These are phyloP conservation scores for Amauroascus verrucosus DNA, from an alignment of 2,329 filamentous ascomycete species.

Conservation along the genomic window DNA sequence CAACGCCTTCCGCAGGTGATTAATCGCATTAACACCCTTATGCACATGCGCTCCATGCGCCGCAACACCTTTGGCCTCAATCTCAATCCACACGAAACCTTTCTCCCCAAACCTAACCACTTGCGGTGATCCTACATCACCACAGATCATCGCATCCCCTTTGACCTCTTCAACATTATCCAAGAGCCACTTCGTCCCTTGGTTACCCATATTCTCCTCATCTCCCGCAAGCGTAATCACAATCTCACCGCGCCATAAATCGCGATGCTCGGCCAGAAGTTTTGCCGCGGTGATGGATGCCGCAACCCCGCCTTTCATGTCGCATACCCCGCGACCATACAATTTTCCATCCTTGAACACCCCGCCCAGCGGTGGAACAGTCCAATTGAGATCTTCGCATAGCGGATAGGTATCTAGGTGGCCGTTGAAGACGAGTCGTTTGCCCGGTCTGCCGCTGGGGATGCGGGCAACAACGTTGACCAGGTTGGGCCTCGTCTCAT, in stretches of 20 bases:
- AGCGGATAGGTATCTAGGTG: slow-evolving; percentile 14
- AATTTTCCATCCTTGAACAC: slow-evolving; percentile 11
- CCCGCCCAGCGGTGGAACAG: slow-evolving; percentile 4
- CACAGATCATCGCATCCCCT: slow-evolving; percentile 14
- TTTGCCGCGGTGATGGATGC: slow-evolving; percentile 12
- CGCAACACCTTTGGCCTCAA: slow-evolving; percentile 11
- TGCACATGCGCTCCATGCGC: slow-evolving; percentile 15
- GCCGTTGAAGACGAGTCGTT: slow-evolving; percentile 14
- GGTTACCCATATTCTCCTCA: slow-evolving; percentile 12
- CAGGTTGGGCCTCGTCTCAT: slow-evolving; percentile 7
- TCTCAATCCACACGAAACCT: slow-evolving; percentile 13
- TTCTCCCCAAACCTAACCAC: slow-evolving; percentile 15
- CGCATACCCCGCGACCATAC: slow-evolving; percentile 12
- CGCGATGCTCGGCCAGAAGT: slow-evolving; percentile 10
- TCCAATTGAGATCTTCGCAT: slow-evolving; percentile 7
- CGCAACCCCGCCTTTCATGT: slow-evolving; percentile 15
- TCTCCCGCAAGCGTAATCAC: slow-evolving; percentile 14
- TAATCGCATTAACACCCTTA: slow-evolving; percentile 12
- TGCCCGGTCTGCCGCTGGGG: slow-evolving; percentile 12
- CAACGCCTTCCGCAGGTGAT: slow-evolving; percentile 11
- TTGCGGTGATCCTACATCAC: slow-evolving; percentile 10
- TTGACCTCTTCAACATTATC: slow-evolving; percentile 10
- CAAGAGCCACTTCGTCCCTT: slow-evolving; percentile 12
- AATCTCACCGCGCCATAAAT: slow-evolving; percentile 14
- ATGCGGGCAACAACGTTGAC: slow-evolving; percentile 13